These are phyloP conservation scores for Dioscorea alata DNA, from an alignment of 106 monocot genomes.

Conservation along the genomic window DNA sequence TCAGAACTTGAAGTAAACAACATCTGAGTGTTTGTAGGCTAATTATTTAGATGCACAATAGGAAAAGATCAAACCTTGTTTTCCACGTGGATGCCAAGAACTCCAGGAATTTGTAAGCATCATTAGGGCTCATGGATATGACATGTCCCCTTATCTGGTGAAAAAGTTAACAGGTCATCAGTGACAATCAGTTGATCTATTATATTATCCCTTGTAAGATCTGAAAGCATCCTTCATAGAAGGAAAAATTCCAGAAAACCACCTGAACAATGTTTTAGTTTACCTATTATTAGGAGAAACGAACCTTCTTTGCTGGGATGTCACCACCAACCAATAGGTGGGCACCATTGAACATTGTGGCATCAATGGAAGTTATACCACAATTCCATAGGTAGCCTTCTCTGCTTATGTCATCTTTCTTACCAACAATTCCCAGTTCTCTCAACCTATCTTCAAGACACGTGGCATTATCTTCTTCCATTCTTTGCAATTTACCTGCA, in stretches of 20 bases:
- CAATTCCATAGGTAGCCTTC: slow-evolving; percentile 3
- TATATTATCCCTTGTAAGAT: background rate
- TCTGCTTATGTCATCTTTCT: slow-evolving; percentile 13
- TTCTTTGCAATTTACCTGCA: slow-evolving; percentile 30
- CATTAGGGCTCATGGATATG: slow-evolving; percentile 34
- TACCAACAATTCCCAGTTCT: slow-evolving; percentile 47
- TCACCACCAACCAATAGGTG: slow-evolving; percentile 26
- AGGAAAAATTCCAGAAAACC: background rate
- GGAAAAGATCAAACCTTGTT: slow-evolving; percentile 35
- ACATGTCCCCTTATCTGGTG: slow-evolving; percentile 51
- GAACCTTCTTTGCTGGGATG: slow-evolving; percentile 61
- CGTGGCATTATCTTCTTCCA: slow-evolving; percentile 42
- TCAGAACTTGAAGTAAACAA: background rate
- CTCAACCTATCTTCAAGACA: slow-evolving; percentile 72
- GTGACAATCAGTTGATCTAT: background rate
- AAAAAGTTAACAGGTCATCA: background rate
- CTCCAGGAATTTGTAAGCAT: slow-evolving; percentile 50
- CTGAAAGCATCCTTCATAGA: background rate
- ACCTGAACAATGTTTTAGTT: background rate
- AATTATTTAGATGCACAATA: background rate
- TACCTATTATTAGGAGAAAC: slow-evolving; percentile 12
- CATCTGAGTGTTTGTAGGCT: background rate
- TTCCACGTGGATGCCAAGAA: slow-evolving; percentile 51
- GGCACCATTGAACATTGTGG: slow-evolving; percentile 5
- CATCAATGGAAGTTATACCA: slow-evolving; percentile 5